phyloP scores from a whole-genome alignment of 257 asterid genomes.

The Solanum etuberosum region DNA sequence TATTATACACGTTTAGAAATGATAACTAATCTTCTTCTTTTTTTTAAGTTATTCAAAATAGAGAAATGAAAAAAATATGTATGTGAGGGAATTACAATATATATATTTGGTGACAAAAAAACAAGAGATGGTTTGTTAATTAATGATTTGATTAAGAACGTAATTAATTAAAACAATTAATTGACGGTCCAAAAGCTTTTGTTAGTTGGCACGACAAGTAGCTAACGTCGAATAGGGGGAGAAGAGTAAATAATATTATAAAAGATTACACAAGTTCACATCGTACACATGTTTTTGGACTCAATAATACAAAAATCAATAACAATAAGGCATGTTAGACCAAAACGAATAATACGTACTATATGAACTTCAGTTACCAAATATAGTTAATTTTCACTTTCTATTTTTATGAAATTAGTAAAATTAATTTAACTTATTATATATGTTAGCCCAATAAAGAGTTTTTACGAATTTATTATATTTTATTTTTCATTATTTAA shows the following conservation, averaged over 20 bases:
- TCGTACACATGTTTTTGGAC: neutral
- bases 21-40: neutral
- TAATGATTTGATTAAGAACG: neutral
- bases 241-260: neutral
- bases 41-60: neutral
- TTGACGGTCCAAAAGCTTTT: neutral
- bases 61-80: no score
- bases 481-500: neutral
- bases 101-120: neutral
- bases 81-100: neutral
- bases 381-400: neutral
- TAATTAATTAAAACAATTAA: neutral
- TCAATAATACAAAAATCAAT: neutral
- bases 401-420: neutral
- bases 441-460: neutral
- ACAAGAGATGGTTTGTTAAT: neutral
- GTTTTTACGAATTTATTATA: no score
- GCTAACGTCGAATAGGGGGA: neutral
- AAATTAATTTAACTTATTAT: neutral
- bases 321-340: neutral
- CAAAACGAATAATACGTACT: neutral
- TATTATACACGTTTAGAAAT: neutral
- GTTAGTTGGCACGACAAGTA: neutral
- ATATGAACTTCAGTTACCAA: neutral
- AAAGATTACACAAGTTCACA: neutral